Conservation (phyloP, 2,329 filamentous ascomycete genomes). For the Moelleriella libera region DNA sequence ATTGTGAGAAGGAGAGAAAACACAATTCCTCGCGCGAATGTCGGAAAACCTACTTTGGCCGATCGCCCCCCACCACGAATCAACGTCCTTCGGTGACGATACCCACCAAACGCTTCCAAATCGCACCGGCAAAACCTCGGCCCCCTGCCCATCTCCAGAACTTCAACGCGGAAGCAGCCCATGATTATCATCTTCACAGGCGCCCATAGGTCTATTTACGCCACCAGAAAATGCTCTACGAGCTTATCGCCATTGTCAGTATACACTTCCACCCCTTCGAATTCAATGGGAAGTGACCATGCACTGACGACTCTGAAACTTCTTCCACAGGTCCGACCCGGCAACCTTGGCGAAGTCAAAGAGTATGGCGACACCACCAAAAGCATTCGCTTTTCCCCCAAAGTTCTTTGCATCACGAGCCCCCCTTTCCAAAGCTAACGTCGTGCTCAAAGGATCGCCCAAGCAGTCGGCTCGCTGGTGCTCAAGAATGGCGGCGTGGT, state of each 20-base stretch:
- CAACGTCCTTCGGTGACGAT: not conserved
- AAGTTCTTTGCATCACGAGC: not conserved
- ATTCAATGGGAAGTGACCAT: not conserved
- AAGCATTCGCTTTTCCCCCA: constrained; percentile 2
- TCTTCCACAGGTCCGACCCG: constrained; percentile 64
- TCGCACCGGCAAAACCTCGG: constrained; percentile 16
- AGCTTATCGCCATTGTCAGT: constrained; percentile 87
- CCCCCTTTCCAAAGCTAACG: too few species aligned
- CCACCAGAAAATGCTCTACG: constrained; percentile 69
- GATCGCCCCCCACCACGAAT: not conserved
- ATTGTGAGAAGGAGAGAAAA: too few species aligned
- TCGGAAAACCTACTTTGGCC: too few species aligned
- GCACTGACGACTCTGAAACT: too few species aligned
- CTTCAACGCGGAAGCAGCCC: not conserved
- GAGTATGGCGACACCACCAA: constrained; percentile 48
- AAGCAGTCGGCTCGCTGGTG: constrained; percentile 69
- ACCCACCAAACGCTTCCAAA: not conserved
- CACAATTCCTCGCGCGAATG: too few species aligned
- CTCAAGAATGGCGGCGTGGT: constrained; percentile 78
- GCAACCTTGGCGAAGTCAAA: constrained; percentile 82
- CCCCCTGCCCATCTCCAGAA: not conserved
- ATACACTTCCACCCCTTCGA: not conserved
- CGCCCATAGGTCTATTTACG: not conserved
- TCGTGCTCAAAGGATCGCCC: constrained; percentile 55
- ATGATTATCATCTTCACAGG: not conserved